Base-by-base conservation (phyloP, 495 filamentous ascomycete genomes). In the Neurospora sublineolata region DNA sequence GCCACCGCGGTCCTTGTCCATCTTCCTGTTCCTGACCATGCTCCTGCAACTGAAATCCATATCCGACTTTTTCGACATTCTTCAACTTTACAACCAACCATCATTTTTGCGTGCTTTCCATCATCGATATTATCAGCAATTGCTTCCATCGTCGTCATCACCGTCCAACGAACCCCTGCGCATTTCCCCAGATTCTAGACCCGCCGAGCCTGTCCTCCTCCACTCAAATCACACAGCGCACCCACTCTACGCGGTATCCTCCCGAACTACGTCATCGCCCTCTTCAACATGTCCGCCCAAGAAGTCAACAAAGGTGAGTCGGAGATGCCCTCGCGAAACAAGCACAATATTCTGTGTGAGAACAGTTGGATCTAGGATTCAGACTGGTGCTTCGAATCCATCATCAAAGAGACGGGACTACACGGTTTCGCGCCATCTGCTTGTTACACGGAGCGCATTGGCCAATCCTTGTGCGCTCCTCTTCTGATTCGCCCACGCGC, bases 281-380 rank as follows among this genome's bases (percentile, higher is more conserved):
- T 30, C 16, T 30, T 27, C 71, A 73, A 37, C 73, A 46, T 74
- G 76, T 75, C 78, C 74, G 75, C 78, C 70, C 76, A 79, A 75
- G 75, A 79, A 75, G 75, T 78, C 70, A 77, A 81, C 60, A 81
- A 84, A 82, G 82, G 83, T 84, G 78, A 77, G 78, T 68, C 1
- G 14, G 27, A 64, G 52, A 64, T 33, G 12, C 52, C 52, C 14
- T 64, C 14, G 27, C 52, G 6, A 64, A 14, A 64, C 52, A 7
- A 64, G 52, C 52, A 33, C 27, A 36, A 36, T 64, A 3, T 20
- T 30, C 18, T 23, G 27, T n/a, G 16, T 70, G 33, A 70, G 11
- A 36, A 20, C 23, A 30, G n/a, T 20, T 67, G 23, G 42, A 70
- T 30, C 4, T 8, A 68, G 37, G 23, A 16, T 33, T 27, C 12